These are phyloP conservation scores for Leccinum pachyderme DNA, from an alignment of 1,284 basidiomycete species.

Conservation along the genomic window DNA sequence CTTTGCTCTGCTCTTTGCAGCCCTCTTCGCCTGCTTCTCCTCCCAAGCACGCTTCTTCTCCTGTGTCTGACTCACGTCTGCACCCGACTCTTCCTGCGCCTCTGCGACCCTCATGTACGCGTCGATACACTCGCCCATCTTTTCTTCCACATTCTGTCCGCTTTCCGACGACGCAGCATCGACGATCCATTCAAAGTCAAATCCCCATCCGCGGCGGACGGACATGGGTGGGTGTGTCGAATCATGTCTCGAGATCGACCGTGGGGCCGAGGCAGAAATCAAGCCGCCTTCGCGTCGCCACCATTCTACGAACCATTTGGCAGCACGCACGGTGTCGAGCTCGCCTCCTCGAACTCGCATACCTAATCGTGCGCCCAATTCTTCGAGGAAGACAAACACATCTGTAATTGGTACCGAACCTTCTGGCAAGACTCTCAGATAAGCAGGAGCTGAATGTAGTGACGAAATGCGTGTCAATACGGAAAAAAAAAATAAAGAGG, in stretches of 20 bases:
- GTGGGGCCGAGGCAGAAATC: constrained; percentile 42
- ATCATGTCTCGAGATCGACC: constrained; percentile 23
- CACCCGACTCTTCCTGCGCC: constrained; percentile 51
- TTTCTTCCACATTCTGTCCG: constrained; percentile 44
- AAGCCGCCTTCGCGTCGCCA: constrained; percentile 79
- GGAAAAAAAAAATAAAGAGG: neutral
- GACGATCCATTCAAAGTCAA: constrained; percentile 72
- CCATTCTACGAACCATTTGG: constrained; percentile 78
- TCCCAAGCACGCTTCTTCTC: constrained; percentile 58
- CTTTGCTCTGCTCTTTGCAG: constrained; percentile 31
- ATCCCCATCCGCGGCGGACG: constrained; percentile 65
- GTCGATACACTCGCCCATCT: constrained; percentile 72
- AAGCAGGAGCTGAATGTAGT: constrained; percentile 55
- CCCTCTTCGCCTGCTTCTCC: constrained; percentile 47
- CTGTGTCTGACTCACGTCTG: constrained; percentile 66
- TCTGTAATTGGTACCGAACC: constrained; percentile 56
- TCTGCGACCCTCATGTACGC: constrained; percentile 44
- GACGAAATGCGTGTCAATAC: neutral
- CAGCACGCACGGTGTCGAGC: constrained; percentile 67
- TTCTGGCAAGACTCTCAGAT: constrained; percentile 60
- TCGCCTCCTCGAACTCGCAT: constrained; percentile 78
- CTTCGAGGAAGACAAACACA: constrained; percentile 61
- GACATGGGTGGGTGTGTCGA: neutral
- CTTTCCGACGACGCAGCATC: constrained; percentile 13
- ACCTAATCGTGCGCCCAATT: constrained; percentile 73